Base-by-base conservation (phyloP, 116 monocot species). In the Trichopus zeylanicus region DNA sequence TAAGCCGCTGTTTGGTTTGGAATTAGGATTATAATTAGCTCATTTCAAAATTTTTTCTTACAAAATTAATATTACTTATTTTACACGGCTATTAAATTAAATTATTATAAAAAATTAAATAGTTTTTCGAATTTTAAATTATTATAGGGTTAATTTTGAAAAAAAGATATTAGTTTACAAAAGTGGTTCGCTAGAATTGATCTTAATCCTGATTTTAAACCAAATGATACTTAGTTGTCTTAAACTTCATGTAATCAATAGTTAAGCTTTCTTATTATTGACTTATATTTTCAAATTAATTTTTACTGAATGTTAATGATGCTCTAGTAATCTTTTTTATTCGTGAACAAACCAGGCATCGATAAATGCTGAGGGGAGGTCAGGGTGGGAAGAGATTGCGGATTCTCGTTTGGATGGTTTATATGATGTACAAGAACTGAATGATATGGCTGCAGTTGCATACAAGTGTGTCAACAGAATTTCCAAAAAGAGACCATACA, bases 371-470 rank as follows among this genome's bases (percentile, higher is more conserved):
- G 87, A 91, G 30, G 91, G 73, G 27, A 71, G 52, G 53, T 18
- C 26, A 26, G 91, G 87, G 5, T 97, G 97, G 97, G 97, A 97
- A 58, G 97, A 97, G 59, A 76, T 97, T 26, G 75, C 68, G n/a
- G 97, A 97, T 61, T 55, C 87, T n/a, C 66, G 72, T 3, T 52
- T 97, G n/a, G 74, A 86, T 30, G 84, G 84, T 6, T 63, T 49
- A 16, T 87, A 73, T 31, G 75, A 84, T 25, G 49, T 66, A 15
- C 39, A 75, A 22, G 87, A 97, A 54, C 73, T 97, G 19, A 78
- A 83, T 55, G 76, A 75, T 27, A 60, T 84, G 48, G 76, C 97
- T 18, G 56, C 65, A 2, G 26, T 91, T 30, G 97, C 97, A 9
- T 79, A 84, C 70, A 87, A 73, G 69, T 97, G 91, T 62, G 59